Conservation (phyloP, 2,329 filamentous ascomycete genomes). For the Ceratocystis huliohia region DNA sequence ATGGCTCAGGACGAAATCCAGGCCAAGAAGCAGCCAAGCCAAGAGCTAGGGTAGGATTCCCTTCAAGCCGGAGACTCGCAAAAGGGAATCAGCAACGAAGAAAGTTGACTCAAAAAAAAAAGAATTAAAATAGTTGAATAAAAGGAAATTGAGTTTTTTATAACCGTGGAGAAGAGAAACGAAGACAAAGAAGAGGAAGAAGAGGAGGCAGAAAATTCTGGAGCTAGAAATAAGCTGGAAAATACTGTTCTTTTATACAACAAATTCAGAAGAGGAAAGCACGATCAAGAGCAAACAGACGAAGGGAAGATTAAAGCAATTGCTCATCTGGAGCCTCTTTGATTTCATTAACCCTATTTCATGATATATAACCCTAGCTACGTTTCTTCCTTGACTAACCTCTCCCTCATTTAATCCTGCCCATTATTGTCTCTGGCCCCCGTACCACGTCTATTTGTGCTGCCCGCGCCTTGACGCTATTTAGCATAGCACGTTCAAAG, state of each 20-base stretch:
- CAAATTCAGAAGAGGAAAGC: neutral
- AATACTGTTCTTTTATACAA: neutral
- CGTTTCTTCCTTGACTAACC: neutral
- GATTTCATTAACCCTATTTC: neutral
- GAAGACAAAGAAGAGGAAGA: neutral
- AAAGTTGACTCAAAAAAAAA: conserved; percentile 22
- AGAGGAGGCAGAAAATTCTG: neutral
- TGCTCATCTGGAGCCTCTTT: neutral
- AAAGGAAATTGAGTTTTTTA: neutral
- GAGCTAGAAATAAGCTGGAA: neutral
- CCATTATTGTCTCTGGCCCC: conserved; percentile 86
- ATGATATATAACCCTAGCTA: conserved; percentile 2
- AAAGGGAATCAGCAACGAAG: neutral
- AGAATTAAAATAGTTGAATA: neutral
- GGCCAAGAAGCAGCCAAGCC: neutral
- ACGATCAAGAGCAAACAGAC: neutral
- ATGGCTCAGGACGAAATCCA: conserved; percentile 3
- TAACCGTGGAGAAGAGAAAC: neutral
- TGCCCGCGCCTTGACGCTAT: conserved; percentile 75
- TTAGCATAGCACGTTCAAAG: conserved; percentile 83
- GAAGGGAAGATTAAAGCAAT: neutral
- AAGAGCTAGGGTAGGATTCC: neutral
- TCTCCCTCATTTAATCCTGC: conserved; percentile 59
- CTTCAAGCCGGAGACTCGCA: neutral
- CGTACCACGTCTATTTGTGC: conserved; percentile 71